Evolutionary conservation across 306 rosid species (phyloP), one percentile per base, ranked within the genome.

Genomic region (Inga leiocalycina): DNA sequence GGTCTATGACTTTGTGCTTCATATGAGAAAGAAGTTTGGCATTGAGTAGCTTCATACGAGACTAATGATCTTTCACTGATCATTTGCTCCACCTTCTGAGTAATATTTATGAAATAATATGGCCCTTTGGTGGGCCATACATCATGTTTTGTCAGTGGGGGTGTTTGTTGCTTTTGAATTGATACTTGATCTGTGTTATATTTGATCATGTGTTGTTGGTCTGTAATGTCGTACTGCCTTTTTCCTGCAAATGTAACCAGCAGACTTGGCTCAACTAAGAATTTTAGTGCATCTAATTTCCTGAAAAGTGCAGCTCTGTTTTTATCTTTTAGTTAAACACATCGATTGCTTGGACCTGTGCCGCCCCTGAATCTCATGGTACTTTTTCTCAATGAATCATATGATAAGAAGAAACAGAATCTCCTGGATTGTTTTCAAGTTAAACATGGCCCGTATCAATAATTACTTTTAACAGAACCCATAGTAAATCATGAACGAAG

Each of bases 111-210:
- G 49, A 52, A 79, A 80, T 69, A 56, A 75, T 56, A 32, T 57
- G 68, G 87, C 83, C 74, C 39, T 56, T 74, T 14, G 67, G 56
- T 74, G 71, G 66, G 80, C 71, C 83, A 5, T 51, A 48, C 27
- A 37, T 27, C 61, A 34, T 84, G 70, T 22, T 71, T 78, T 72
- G 2, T 10, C 16, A 3, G 30, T 39, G 41, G 8, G 27, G 27
- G 27, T 27, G 27, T 27, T 27, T 27, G 27, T 27, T 27, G 27
- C 27, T 27, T 27, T 27, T 27, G 27, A 27, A 27, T 27, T 27
- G 27, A 27, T 27, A 27, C 27, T 27, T 27, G 27, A 27, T 27
- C 27, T 27, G 27, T 27, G 27, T 27, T 27, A 27, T 27, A 27
- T 27, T 27, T 27, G 27, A 27, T 27, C 27, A 27, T 27, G 27